phyloP scores from a whole-genome alignment of 176 grass and related monocot genomes.

The Olyra latifolia region DNA sequence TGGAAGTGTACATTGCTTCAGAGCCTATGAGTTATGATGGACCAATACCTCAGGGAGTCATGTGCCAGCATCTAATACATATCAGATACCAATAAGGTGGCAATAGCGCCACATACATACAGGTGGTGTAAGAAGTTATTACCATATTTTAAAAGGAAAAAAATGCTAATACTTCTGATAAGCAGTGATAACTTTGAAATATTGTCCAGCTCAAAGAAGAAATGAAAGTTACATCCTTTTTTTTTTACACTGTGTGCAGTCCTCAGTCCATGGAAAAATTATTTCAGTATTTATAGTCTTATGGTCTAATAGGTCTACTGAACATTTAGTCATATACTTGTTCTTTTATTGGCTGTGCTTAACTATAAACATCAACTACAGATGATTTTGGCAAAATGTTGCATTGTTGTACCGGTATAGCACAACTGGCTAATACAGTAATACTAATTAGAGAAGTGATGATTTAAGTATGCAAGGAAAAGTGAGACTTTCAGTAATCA shows the following conservation, averaged over 20 bases:
- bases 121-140: neutral
- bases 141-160: neutral
- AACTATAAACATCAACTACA: neutral
- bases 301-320: neutral
- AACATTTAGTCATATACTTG: conserved; percentile 1
- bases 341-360: neutral
- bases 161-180: neutral
- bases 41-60: neutral
- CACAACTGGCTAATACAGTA: neutral
- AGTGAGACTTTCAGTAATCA: neutral
- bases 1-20: conserved; percentile 5
- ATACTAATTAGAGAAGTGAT: neutral
- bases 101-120: neutral
- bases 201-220: neutral
- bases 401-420: neutral
- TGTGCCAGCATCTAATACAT: neutral
- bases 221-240: neutral
- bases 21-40: neutral
- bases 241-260: conserved; percentile 9
- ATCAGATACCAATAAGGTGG: neutral
- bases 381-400: neutral
- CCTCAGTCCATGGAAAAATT: conserved; percentile 6
- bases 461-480: neutral
- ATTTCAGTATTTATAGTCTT: neutral
- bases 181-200: neutral